A percentile compares a stretch with the other conserved stretches of the same genome.
Conservation (phyloP, 2,329 filamentous ascomycete species). For the Diaporthe helianthi region DNA sequence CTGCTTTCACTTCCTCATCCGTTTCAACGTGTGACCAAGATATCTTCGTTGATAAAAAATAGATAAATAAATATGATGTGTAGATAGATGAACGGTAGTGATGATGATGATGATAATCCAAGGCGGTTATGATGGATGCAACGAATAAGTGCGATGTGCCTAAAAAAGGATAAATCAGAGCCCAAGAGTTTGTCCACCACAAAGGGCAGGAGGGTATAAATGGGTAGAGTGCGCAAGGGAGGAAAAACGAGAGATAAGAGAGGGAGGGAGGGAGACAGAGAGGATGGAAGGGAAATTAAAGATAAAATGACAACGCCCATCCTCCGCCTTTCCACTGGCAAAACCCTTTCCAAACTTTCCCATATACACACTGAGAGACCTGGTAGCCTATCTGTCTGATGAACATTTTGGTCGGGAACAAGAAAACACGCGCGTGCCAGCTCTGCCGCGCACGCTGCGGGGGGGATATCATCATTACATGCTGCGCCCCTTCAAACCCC, state of each 20-base stretch:
- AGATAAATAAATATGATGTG: neutral
- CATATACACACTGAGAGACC: conserved; percentile 26
- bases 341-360: neutral
- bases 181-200: conserved; percentile 24
- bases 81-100: neutral
- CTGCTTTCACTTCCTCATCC: conserved; percentile 6
- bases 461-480: conserved; percentile 18
- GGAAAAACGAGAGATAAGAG: neutral
- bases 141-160: neutral
- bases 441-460: neutral
- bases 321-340: neutral
- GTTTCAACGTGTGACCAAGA: conserved; percentile 7
- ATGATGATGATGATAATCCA: neutral
- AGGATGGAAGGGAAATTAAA: neutral
- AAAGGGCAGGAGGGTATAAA: conserved; percentile 25
- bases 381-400: conserved; percentile 25
- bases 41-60: neutral
- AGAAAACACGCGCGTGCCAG: neutral
- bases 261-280: neutral
- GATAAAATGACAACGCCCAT: neutral
- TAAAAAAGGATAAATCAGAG: neutral
- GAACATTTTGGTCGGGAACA: conserved; percentile 2
- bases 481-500: neutral
- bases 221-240: neutral
- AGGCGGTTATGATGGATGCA: neutral